phyloP scores from a whole-genome alignment of 345 rosid species.

The Pistacia integerrima region DNA sequence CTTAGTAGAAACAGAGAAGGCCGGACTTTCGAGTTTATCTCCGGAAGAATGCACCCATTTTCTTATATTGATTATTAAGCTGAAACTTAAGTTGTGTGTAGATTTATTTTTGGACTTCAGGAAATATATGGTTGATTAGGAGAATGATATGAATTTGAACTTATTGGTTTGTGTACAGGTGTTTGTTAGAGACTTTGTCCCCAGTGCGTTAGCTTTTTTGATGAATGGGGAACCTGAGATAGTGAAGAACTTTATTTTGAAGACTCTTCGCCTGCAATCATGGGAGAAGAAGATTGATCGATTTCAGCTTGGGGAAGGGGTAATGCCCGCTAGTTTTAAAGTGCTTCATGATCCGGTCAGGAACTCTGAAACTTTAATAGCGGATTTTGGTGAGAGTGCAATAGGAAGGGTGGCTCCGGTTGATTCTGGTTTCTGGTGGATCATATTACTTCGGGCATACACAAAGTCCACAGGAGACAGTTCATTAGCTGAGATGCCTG shows the following conservation, averaged over 20 bases:
- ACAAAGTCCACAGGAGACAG: slow-evolving; percentile 89
- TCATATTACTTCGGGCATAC: slow-evolving; percentile 85
- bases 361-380: slow-evolving; percentile 75
- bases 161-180: slow-evolving; percentile 46
- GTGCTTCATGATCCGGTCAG: slow-evolving; percentile 89
- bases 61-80: background rate
- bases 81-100: background rate
- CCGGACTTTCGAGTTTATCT: background rate
- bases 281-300: slow-evolving; percentile 99
- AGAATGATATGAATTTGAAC: background rate
- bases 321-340: slow-evolving; percentile 98
- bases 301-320: slow-evolving; percentile 97
- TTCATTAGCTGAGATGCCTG: slow-evolving; percentile 83
- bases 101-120: background rate
- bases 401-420: slow-evolving; percentile 98
- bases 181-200: slow-evolving; percentile 92
- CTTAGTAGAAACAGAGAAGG: background rate
- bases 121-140: background rate
- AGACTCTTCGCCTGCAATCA: slow-evolving; percentile 92
- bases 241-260: slow-evolving; percentile 82
- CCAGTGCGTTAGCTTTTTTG: slow-evolving; percentile 87
- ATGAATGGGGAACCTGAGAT: slow-evolving; percentile 88
- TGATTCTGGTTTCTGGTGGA: slow-evolving; percentile 99
- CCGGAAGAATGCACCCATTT: background rate
- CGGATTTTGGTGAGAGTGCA: slow-evolving; percentile 98